These are phyloP conservation scores for Pelagophyceae sp. DNA, from an alignment of 352 stramenopile genomes.

Conservation along the genomic window DNA sequence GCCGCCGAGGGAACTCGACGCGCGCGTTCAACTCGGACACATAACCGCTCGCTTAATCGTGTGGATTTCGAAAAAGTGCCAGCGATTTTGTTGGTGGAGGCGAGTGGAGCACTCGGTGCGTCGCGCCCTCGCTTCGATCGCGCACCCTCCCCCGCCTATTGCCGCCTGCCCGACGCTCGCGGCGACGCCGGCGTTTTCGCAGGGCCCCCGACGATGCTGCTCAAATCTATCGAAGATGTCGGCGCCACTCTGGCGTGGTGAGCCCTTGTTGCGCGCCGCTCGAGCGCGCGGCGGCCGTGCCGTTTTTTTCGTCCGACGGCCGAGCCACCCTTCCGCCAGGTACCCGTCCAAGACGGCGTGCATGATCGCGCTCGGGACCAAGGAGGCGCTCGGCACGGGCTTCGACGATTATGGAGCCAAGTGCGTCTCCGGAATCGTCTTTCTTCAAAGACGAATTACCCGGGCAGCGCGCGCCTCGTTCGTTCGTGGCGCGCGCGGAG, in stretches of 20 bases:
- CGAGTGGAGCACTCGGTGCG: too few relatives aligned
- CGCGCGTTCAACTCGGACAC: too few relatives aligned
- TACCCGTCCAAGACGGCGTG: constrained; percentile 41
- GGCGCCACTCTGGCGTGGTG: constrained; percentile 75
- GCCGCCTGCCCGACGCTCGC: too few relatives aligned
- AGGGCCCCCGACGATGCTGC: constrained; percentile 51
- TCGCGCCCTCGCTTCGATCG: background rate
- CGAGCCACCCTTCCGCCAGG: background rate
- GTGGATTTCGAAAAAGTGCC: too few relatives aligned
- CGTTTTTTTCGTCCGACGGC: background rate
- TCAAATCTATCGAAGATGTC: constrained; percentile 71
- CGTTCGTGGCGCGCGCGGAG: too few relatives aligned
- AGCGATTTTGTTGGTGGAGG: too few relatives aligned
- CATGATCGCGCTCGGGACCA: constrained; percentile 70
- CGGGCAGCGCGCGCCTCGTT: too few relatives aligned
- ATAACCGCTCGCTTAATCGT: too few relatives aligned
- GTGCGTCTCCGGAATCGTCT: too few relatives aligned
- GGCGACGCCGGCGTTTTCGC: background rate
- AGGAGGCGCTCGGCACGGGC: constrained; percentile 84
- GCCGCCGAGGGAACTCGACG: too few relatives aligned
- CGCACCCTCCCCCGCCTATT: too few relatives aligned
- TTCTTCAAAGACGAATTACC: too few relatives aligned
- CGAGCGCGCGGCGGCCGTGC: background rate
- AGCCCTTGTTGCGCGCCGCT: constrained; percentile 20
- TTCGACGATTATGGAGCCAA: constrained; percentile 95